Base-by-base conservation (phyloP, 2,329 filamentous ascomycete genomes). In the Colletotrichum endophyticum region DNA sequence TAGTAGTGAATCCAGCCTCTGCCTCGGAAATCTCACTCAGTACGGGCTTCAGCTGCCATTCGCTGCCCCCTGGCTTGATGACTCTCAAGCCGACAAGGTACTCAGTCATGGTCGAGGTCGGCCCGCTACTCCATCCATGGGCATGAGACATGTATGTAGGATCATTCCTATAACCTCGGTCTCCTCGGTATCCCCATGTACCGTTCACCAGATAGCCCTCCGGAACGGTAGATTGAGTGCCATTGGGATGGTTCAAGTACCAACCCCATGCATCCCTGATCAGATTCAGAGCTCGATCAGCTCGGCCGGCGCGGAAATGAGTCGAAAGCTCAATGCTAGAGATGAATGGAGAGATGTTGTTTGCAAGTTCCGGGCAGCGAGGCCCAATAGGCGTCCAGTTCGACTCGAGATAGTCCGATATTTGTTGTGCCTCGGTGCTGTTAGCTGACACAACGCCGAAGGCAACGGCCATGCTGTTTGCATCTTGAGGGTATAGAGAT, bases 301-400 rank as follows among this genome's bases (percentile, higher is more conserved):
- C 81, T 74, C 87, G 84, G 0, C 86, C 84, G 1, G 87, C 87
- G 0, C 84, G 81, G 5, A 92, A 83, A 78, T 92, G 91, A 3
- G 86, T 91, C 80, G 90, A 88, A 25, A 93, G 85, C 79, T 93
- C 91, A 77, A 92, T 89, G 11, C 88, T 89, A 11, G 88, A 88
- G 68, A 91, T 89, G 80, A 92, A 92, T 0, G 90, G 89, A 3
- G 88, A 89, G 36, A 93, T 87, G 77, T 92, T 91, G n/a, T 87
- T 87, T 0, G 89, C 88, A 0, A 92, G 85, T 78, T 93, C 91
- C 0, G 91, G 91, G 2, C 87, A 84, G n/a, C 88, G 85, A 9
- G 91, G 86, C 6, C 91, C 91, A 57, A 91, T 89, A 3, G 87
- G 84, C 1, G 85, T 88, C 91, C 91, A 92, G 80, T 90, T 91